Evolutionary conservation across 2,329 filamentous ascomycete genomes (phyloP).

Genomic region (Fusarium newnesense): DNA sequence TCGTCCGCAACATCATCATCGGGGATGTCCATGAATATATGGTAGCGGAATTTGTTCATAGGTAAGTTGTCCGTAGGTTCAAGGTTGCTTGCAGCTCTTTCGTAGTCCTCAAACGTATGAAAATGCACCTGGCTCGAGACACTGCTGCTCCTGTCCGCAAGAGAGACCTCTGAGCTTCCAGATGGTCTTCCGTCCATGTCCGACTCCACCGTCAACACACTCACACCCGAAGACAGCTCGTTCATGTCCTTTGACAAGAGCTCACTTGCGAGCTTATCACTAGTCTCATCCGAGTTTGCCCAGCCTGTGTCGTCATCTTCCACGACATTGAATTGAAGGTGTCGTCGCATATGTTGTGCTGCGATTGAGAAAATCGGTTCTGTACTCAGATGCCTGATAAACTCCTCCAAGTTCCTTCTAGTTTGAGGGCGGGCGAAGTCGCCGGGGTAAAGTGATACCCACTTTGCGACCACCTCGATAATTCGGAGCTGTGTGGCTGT

Average conservation of each 20-base stretch:
- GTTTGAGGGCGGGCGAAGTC: conserved; percentile 88
- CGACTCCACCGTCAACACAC: conserved; percentile 60
- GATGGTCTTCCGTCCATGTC: conserved; percentile 57
- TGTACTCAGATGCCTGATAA: conserved; percentile 78
- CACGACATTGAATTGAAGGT: conserved; percentile 75
- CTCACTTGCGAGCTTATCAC: conserved; percentile 49
- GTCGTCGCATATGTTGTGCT: conserved; percentile 84
- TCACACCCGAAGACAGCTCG: conserved; percentile 55
- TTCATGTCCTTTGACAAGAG: conserved; percentile 54
- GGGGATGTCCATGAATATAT: conserved; percentile 86
- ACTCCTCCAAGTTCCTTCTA: conserved; percentile 75
- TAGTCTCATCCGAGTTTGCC: conserved; percentile 79
- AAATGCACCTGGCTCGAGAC: conserved; percentile 64
- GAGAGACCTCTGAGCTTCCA: conserved; percentile 57
- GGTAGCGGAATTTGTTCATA: conserved; percentile 88
- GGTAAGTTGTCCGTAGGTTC: conserved; percentile 75
- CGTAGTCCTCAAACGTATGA: conserved; percentile 80
- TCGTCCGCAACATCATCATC: conserved; percentile 90
- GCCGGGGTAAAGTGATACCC: conserved; percentile 89
- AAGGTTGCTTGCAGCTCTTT: conserved; percentile 78
- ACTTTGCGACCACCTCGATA: conserved; percentile 85
- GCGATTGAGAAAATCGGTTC: conserved; percentile 87
- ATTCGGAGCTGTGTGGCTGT: conserved; percentile 85
- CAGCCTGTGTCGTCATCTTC: conserved; percentile 94
- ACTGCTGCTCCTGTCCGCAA: conserved; percentile 52